Percentiles rank a stretch among this genome's conserved stretches.
phyloP scores from a whole-genome alignment of 2,329 filamentous ascomycete genomes.

The Ascochyta rabiei region DNA sequence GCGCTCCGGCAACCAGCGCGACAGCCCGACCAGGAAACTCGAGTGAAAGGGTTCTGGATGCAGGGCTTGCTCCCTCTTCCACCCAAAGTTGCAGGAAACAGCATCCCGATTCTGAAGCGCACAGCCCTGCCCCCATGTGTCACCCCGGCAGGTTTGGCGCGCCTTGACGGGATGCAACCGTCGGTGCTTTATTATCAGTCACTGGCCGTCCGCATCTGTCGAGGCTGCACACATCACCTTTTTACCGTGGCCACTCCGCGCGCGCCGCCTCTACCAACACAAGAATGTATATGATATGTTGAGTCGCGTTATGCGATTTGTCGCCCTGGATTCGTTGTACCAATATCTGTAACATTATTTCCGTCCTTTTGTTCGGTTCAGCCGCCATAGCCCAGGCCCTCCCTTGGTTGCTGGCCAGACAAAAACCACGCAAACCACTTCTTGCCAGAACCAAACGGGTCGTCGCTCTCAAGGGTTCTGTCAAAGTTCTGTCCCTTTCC shows the following conservation, averaged over 20 bases:
- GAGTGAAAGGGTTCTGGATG: slow-evolving; percentile 18
- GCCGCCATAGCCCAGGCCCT: slow-evolving; percentile 6
- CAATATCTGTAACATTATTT: slow-evolving; percentile 12
- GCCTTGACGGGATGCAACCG: slow-evolving; percentile 14
- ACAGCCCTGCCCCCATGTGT: slow-evolving; percentile 16
- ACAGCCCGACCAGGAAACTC: slow-evolving; percentile 16
- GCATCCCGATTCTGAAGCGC: slow-evolving; percentile 14
- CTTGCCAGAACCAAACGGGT: not conserved
- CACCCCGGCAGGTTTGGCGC: slow-evolving; percentile 21
- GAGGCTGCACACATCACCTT: slow-evolving; percentile 20
- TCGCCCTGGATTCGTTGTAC: slow-evolving; percentile 8
- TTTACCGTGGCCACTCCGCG: slow-evolving; percentile 22
- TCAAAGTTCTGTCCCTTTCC: slow-evolving; percentile 17
- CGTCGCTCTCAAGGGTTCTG: slow-evolving; percentile 4
- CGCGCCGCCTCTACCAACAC: slow-evolving; percentile 17
- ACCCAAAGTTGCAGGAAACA: slow-evolving; percentile 14
- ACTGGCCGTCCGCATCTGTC: slow-evolving; percentile 22
- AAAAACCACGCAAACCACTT: not conserved
- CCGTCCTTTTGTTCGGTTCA: slow-evolving; percentile 4
- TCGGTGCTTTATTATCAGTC: slow-evolving; percentile 28
- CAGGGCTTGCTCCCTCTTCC: slow-evolving; percentile 12
- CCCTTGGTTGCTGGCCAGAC: slow-evolving; percentile 10
- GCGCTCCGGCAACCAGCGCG: slow-evolving; percentile 4
- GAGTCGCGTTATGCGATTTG: slow-evolving; percentile 18
- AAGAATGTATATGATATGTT: slow-evolving; percentile 22